These are phyloP conservation scores for Colletotrichum brevisporum DNA, from an alignment of 2,329 filamentous ascomycete genomes.

Conservation along the genomic window DNA sequence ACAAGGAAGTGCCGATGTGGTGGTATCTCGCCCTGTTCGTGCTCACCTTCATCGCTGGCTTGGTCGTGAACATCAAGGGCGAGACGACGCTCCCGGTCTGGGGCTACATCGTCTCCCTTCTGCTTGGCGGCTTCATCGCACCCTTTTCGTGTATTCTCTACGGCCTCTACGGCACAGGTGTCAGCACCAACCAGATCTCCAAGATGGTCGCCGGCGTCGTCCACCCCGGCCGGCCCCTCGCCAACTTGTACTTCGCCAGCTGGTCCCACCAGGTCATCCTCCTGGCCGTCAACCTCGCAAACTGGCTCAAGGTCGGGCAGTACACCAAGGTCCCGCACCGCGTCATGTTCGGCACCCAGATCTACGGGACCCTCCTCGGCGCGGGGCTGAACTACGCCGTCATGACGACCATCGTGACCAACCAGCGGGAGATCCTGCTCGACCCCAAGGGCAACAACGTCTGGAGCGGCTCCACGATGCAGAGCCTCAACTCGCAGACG, in stretches of 20 bases:
- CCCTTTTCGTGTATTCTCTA: conserved; percentile 50
- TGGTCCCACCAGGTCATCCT: conserved; percentile 51
- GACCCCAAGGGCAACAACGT: conserved; percentile 58
- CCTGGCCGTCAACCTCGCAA: conserved; percentile 48
- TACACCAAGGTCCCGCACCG: conserved; percentile 55
- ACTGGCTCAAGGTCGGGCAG: conserved; percentile 54
- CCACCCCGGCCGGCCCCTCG: conserved; percentile 55
- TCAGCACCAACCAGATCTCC: conserved; percentile 44
- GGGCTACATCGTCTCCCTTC: conserved; percentile 53
- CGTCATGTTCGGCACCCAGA: conserved; percentile 57
- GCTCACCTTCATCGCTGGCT: conserved; percentile 50
- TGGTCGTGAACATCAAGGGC: conserved; percentile 52
- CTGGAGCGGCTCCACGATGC: conserved; percentile 64
- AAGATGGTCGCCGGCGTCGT: conserved; percentile 64
- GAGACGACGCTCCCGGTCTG: conserved; percentile 53
- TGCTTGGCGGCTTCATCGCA: conserved; percentile 54
- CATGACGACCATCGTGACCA: conserved; percentile 60
- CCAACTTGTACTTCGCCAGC: conserved; percentile 59
- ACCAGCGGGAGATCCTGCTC: conserved; percentile 57
- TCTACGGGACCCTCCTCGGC: conserved; percentile 57
- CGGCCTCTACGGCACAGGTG: conserved; percentile 42
- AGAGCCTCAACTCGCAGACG: conserved; percentile 58
- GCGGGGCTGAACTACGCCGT: conserved; percentile 61
- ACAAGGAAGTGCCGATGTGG: conserved; percentile 56
- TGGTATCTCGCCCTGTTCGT: conserved; percentile 52